These are phyloP conservation scores for Fusarium zealandicum DNA, from an alignment of 2,329 filamentous ascomycete genomes.

Conservation along the genomic window DNA sequence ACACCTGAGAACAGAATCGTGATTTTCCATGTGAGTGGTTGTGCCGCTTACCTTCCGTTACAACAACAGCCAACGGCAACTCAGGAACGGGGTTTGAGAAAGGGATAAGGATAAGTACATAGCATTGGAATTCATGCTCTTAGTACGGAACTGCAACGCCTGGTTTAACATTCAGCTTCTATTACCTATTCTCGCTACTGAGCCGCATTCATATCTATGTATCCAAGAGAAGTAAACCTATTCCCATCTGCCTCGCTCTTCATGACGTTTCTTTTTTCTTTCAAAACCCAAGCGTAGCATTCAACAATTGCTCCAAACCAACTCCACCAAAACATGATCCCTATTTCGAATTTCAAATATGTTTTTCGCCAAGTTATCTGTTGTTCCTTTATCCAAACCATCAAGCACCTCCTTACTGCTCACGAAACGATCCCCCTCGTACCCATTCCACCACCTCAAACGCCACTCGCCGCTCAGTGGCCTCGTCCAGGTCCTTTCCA, in stretches of 20 bases:
- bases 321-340: background rate
- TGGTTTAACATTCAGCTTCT: too few relatives aligned
- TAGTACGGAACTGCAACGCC: too few relatives aligned
- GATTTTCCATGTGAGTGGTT: too few relatives aligned
- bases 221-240: too few relatives aligned
- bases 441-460: constrained; percentile 92
- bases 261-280: background rate
- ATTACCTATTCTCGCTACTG: too few relatives aligned
- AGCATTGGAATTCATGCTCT: too few relatives aligned
- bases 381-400: constrained; percentile 5
- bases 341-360: background rate
- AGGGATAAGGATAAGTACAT: too few relatives aligned
- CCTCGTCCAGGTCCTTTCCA: constrained; percentile 65
- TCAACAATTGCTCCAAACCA: background rate
- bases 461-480: constrained; percentile 74
- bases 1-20: too few relatives aligned
- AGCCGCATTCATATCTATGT: too few relatives aligned
- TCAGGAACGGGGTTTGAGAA: too few relatives aligned
- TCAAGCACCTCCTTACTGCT: constrained; percentile 32
- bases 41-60: too few relatives aligned
- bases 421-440: constrained; percentile 54
- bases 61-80: too few relatives aligned
- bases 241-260: background rate
- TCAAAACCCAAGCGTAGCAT: constrained; percentile 2
- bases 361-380: constrained; percentile 1